Percentiles rank a stretch among this genome's conserved stretches.
phyloP scores from a whole-genome alignment of 495 filamentous ascomycete genomes.

The Hyaloscypha finlandica region DNA sequence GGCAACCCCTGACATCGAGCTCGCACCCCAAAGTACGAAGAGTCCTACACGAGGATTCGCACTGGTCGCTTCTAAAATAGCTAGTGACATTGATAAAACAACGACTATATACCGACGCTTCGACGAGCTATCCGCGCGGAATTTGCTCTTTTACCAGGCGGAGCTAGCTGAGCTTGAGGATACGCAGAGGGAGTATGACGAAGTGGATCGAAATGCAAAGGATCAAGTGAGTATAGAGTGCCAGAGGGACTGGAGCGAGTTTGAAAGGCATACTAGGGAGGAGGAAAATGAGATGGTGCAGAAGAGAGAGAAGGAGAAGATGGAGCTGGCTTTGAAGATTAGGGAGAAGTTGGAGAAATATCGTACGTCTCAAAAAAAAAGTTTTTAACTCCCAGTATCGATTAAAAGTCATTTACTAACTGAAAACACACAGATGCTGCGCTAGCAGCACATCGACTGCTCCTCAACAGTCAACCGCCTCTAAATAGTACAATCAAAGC shows the following conservation, averaged over 20 bases:
- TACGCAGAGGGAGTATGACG: constrained; percentile 2
- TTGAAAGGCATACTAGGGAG: neutral
- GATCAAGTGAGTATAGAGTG: constrained; percentile 8
- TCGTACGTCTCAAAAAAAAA: constrained; percentile 8
- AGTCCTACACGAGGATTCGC: constrained; percentile 1
- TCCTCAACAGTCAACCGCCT: constrained; percentile 3
- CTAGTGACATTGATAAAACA: constrained; percentile 7
- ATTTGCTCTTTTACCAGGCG: constrained; percentile 7
- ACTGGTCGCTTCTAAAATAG: constrained; percentile 3
- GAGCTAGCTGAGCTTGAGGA: constrained; percentile 14
- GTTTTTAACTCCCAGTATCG: too few relatives aligned
- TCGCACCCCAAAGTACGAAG: neutral
- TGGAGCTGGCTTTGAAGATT: constrained; percentile 16
- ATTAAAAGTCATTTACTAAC: too few relatives aligned
- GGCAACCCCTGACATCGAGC: too few relatives aligned
- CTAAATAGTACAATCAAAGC: constrained; percentile 10
- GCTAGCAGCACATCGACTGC: constrained; percentile 12
- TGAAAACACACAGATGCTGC: constrained; percentile 3
- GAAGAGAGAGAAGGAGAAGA: constrained; percentile 1
- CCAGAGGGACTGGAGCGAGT: constrained; percentile 11
- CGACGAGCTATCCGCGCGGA: constrained; percentile 8
- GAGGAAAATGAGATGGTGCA: neutral
- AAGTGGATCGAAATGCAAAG: neutral
- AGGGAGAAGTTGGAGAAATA: constrained; percentile 19
- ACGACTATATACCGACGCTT: constrained; percentile 18